Percentiles rank a stretch among this genome's conserved stretches.
Conservation (phyloP, 331 rosid genomes). For the Arachis monticola region DNA sequence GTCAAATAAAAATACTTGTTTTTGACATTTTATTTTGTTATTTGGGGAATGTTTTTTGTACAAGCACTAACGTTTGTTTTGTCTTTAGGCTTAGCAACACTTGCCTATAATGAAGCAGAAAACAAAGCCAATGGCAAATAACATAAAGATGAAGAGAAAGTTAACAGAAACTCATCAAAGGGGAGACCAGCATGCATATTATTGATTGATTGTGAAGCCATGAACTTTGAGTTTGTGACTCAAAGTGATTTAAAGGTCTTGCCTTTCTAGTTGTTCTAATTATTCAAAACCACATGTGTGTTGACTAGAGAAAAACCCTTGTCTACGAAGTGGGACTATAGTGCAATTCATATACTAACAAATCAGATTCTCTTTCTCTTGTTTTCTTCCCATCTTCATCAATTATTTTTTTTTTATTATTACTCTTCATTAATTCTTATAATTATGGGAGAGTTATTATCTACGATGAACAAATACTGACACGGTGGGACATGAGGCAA, state of each 20-base stretch:
- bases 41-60: background rate
- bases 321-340: conserved; percentile 25
- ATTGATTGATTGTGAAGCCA: conserved; percentile 25
- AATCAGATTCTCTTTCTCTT: conserved; percentile 8
- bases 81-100: background rate
- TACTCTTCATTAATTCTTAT: too few species aligned
- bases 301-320: conserved; percentile 39
- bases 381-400: background rate
- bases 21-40: background rate
- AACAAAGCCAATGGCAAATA: conserved; percentile 35
- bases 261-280: conserved; percentile 35
- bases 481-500: too few species aligned
- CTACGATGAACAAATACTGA: too few species aligned
- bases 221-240: conserved; percentile 8
- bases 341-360: conserved; percentile 16
- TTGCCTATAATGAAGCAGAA: conserved; percentile 41
- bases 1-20: too few species aligned
- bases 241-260: conserved; percentile 19
- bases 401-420: background rate
- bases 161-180: conserved; percentile 22
- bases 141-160: conserved; percentile 16
- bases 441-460: background rate
- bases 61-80: background rate
- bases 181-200: conserved; percentile 31
- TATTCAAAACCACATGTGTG: conserved; percentile 41